These are phyloP conservation scores for Penicillium sp. DNA, from an alignment of 2,329 filamentous ascomycete genomes.

Conservation along the genomic window DNA sequence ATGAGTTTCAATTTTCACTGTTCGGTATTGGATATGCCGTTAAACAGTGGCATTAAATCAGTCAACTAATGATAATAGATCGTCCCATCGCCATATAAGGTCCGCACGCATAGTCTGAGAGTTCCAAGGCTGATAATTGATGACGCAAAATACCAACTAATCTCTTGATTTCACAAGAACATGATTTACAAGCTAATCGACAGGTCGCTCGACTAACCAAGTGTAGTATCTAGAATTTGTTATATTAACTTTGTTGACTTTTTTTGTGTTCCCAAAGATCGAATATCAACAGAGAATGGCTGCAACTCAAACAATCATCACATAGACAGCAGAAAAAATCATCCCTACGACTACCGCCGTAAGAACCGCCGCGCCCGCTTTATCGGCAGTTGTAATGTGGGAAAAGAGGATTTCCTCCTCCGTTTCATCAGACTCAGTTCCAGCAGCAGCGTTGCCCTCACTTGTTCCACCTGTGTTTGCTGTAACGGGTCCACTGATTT, in stretches of 20 bases:
- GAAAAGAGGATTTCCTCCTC: slow-evolving; percentile 20
- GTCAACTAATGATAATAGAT: not conserved
- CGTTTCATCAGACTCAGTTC: slow-evolving; percentile 20
- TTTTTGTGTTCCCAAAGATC: not conserved
- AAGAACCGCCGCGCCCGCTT: slow-evolving; percentile 48
- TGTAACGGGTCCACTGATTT: slow-evolving; percentile 37
- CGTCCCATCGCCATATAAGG: slow-evolving; percentile 4
- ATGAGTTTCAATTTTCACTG: no score
- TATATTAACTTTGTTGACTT: not conserved
- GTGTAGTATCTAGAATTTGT: no score
- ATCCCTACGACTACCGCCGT: slow-evolving; percentile 38
- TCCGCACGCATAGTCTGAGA: not conserved
- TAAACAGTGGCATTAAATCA: not conserved
- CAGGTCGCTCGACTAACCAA: no score
- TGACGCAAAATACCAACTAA: no score
- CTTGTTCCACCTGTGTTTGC: slow-evolving; percentile 37
- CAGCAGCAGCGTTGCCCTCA: slow-evolving; percentile 37
- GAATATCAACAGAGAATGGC: not conserved
- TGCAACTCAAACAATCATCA: slow-evolving; percentile 16
- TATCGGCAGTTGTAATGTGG: slow-evolving; percentile 41
- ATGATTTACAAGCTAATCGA: no score
- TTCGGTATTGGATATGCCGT: no score
- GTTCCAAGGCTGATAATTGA: no score
- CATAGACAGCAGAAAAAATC: slow-evolving; percentile 13
- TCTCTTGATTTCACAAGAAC: no score